Evolutionary conservation across 371 early-diverging fungal genomes (phyloP), one percentile per base, ranked within the genome.

Genomic region (Dipsacomyces acuminosporus): DNA sequence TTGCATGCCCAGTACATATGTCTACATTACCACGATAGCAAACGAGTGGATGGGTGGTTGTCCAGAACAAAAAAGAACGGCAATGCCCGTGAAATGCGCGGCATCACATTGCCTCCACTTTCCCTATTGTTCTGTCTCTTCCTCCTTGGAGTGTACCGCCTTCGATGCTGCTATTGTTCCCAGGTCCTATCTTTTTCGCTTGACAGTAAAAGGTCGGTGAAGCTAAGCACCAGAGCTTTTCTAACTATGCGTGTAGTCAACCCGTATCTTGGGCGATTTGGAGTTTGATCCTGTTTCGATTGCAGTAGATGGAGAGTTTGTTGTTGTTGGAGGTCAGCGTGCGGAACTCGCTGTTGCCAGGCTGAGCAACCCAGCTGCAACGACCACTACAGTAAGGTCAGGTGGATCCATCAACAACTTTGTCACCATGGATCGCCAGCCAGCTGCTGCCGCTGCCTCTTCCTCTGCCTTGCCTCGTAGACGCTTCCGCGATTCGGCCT

Each of bases 271-370:
- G 21, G 77, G 78, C 61, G 81, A 82, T 41, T 65, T 86, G 42
- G 60, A 73, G 8, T 88, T 86, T 66, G 76, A 79, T 19, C 88
- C 88, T 34, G 82, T 85, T 19, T 82, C 82, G 2, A 77, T 86
- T 55, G 78, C 83, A 0, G 67, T 83, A 33, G 60, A 57, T 20
- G 66, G 61, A 26, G 85, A 84, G 20, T 84, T 78, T 61, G 62
- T 90, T 11, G 89, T 82, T 0, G 87, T 82, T 2, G 90, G 90
- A n/a, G 90, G 90, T 1, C 85, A 84, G 64, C 78, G 86, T n/a
- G 80, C 82, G 19, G 87, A 90, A 59, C 71, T 89, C 15, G 78
- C 79, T 21, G 82, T 89, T 6, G 77, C 81, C 24, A 79, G 83
- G 48, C 70, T 87, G 13, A 45, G 67, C 26, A 75, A 72, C 24